Evolutionary conservation across 768 basidiomycete genomes (phyloP).

Genomic region (Zangia roseola): DNA sequence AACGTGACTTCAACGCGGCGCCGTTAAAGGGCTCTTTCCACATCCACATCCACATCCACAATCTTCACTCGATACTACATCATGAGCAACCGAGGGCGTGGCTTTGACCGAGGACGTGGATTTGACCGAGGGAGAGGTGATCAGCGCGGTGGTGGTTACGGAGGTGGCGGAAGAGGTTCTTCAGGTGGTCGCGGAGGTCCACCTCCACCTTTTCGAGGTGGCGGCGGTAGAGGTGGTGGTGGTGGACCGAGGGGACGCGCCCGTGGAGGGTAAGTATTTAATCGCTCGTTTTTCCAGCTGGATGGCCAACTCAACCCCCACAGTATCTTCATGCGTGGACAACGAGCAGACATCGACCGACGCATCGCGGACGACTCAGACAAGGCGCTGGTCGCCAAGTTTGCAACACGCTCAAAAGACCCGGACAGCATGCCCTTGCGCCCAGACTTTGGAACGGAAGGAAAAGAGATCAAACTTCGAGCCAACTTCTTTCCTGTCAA

Average conservation of each 20-base stretch:
- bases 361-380: slow-evolving; percentile 48
- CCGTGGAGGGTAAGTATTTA: slow-evolving; percentile 39
- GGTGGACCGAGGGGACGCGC: slow-evolving; percentile 30
- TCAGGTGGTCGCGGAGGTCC: slow-evolving; percentile 29
- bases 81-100: slow-evolving; percentile 43
- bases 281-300: neutral
- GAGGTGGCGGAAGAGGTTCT: slow-evolving; percentile 35
- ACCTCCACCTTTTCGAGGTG: slow-evolving; percentile 25
- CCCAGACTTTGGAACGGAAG: slow-evolving; percentile 46
- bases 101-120: slow-evolving; percentile 35
- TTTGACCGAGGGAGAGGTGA: neutral
- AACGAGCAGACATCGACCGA: slow-evolving; percentile 48
- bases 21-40: neutral
- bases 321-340: slow-evolving; percentile 43
- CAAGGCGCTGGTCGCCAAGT: slow-evolving; percentile 40
- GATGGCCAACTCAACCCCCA: too few relatives aligned
- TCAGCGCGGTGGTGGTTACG: slow-evolving; percentile 35
- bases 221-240: slow-evolving; percentile 29
- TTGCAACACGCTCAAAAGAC: slow-evolving; percentile 27
- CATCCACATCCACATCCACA: neutral
- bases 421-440: slow-evolving; percentile 42
- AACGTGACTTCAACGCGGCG: slow-evolving; percentile 10
- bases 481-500: slow-evolving; percentile 53
- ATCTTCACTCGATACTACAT: neutral
- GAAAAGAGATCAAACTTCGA: slow-evolving; percentile 45